A percentile compares a stretch with the other conserved stretches of the same genome.
Evolutionary conservation across 371 early-diverging fungal species (phyloP).

Genomic region (Zychaea mexicana): DNA sequence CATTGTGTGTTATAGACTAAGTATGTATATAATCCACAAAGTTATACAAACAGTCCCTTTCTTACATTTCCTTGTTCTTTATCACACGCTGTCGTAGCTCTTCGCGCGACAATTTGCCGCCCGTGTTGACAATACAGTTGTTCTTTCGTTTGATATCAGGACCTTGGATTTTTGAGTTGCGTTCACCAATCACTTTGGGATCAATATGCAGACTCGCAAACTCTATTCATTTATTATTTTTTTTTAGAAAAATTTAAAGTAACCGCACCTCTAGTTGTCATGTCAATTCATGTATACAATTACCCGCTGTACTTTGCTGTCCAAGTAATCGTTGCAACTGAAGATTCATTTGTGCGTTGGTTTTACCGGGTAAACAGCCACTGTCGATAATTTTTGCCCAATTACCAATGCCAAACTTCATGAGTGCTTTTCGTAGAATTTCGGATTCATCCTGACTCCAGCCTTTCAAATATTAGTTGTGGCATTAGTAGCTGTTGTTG

Average conservation of each 20-base stretch:
- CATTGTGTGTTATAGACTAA: too few species aligned
- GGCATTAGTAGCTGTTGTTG: too few species aligned
- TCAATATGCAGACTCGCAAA: conserved; percentile 92
- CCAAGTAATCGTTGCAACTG: conserved; percentile 92
- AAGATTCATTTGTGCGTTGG: conserved; percentile 93
- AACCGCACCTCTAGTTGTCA: background rate
- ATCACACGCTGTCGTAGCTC: conserved; percentile 68
- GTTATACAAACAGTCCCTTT: background rate
- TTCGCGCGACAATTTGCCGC: conserved; percentile 75
- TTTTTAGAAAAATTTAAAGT: background rate
- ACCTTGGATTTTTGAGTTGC: conserved; percentile 81
- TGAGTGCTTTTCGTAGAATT: conserved; percentile 79
- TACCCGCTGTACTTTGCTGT: conserved; percentile 91
- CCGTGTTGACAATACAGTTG: conserved; percentile 88
- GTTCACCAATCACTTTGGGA: conserved; percentile 78
- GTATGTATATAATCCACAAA: background rate
- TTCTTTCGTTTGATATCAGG: conserved; percentile 86
- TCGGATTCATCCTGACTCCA: conserved; percentile 89
- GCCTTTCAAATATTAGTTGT: too few species aligned
- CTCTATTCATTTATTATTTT: conserved; percentile 53
- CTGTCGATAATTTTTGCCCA: conserved; percentile 93
- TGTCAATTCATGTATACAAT: background rate
- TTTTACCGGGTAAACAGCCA: conserved; percentile 84
- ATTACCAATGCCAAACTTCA: conserved; percentile 91
- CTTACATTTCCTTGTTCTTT: conserved; percentile 74